These are phyloP conservation scores for Schizopora paradoxa DNA, from an alignment of 1,284 basidiomycete genomes.

Conservation along the genomic window DNA sequence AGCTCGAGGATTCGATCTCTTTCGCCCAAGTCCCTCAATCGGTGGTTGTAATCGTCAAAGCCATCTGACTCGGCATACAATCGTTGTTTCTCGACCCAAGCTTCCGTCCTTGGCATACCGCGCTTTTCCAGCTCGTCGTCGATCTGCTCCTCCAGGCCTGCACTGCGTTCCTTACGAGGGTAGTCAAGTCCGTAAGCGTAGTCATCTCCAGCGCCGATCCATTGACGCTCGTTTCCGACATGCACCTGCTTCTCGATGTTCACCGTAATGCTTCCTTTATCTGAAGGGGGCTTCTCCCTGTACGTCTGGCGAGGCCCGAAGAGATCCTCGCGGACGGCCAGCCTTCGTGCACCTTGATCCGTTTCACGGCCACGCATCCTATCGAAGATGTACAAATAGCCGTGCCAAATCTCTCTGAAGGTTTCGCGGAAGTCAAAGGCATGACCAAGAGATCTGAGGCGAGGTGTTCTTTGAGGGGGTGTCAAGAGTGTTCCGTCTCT, in stretches of 20 bases:
- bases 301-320: constrained; percentile 36
- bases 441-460: constrained; percentile 51
- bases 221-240: constrained; percentile 41
- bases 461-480: constrained; percentile 36
- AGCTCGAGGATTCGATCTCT: not conserved
- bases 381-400: constrained; percentile 49
- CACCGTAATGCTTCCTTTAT: constrained; percentile 21
- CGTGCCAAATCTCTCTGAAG: constrained; percentile 50
- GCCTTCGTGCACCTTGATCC: constrained; percentile 44
- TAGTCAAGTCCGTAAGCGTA: constrained; percentile 38
- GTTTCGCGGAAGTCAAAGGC: constrained; percentile 67
- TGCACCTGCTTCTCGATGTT: constrained; percentile 35
- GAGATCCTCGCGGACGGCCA: constrained; percentile 43
- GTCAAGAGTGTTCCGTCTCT: constrained; percentile 28
- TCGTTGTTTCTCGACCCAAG: too few species aligned
- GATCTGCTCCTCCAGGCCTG: constrained; percentile 46
- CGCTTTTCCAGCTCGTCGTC: constrained; percentile 45
- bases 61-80: too few species aligned
- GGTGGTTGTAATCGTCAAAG: not conserved
- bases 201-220: constrained; percentile 46
- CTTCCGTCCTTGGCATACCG: constrained; percentile 25
- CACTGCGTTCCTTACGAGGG: constrained; percentile 43
- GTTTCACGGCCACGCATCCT: constrained; percentile 44
- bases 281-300: constrained; percentile 10
- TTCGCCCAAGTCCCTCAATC: not conserved